These are phyloP conservation scores for Lyophyllum shimeji DNA, from an alignment of 768 basidiomycete genomes.

Conservation along the genomic window DNA sequence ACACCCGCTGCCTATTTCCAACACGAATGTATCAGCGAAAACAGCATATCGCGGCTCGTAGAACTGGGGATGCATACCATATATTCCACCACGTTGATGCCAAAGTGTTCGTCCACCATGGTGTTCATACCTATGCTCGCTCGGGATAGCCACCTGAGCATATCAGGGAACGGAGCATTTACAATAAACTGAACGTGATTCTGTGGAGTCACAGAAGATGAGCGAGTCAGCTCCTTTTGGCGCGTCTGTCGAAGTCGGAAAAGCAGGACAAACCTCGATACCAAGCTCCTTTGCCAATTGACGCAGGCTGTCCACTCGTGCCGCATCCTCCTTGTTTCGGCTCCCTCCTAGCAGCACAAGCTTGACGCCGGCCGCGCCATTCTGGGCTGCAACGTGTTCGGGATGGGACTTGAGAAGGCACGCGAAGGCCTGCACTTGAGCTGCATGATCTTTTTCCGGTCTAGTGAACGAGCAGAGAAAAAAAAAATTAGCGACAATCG, in stretches of 20 bases:
- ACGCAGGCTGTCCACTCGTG: constrained; percentile 63
- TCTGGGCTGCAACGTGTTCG: constrained; percentile 40
- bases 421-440: constrained; percentile 73
- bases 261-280: constrained; percentile 51
- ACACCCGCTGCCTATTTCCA: constrained; percentile 83
- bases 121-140: constrained; percentile 90
- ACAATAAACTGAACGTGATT: constrained; percentile 73
- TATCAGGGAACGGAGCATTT: constrained; percentile 75
- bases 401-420: constrained; percentile 59
- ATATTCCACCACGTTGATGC: constrained; percentile 96
- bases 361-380: constrained; percentile 34
- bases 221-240: background rate
- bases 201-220: constrained; percentile 34
- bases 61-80: constrained; percentile 60
- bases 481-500: background rate
- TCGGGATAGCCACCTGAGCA: constrained; percentile 69
- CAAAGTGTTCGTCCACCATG: constrained; percentile 99
- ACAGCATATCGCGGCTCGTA: background rate
- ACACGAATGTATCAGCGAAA: background rate
- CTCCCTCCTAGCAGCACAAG: constrained; percentile 84
- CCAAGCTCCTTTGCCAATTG: constrained; percentile 58
- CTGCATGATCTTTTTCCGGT: constrained; percentile 92
- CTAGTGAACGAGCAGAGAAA: constrained; percentile 32
- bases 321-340: constrained; percentile 74
- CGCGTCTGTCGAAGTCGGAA: background rate